Conservation (phyloP, 495 filamentous ascomycete species). For the Aspergillus cavernicola region DNA sequence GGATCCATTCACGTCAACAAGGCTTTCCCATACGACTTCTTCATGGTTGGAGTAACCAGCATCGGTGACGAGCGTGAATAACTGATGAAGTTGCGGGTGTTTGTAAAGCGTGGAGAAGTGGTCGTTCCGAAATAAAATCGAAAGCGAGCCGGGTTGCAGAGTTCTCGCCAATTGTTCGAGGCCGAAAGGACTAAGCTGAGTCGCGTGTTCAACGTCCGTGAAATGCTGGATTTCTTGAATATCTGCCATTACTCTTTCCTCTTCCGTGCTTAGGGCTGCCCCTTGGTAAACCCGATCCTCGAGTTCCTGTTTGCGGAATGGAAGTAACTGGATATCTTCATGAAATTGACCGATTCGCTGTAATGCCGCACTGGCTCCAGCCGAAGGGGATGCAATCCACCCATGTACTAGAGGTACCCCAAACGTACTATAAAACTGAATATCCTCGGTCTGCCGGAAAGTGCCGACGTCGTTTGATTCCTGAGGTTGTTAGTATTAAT, state of each 20-base stretch:
- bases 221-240: slow-evolving; percentile 79
- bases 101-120: slow-evolving; percentile 93
- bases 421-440: slow-evolving; percentile 84
- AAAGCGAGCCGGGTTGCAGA: slow-evolving; percentile 68
- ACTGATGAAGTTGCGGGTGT: slow-evolving; percentile 62
- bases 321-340: slow-evolving; percentile 84
- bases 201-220: slow-evolving; percentile 64
- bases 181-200: slow-evolving; percentile 81
- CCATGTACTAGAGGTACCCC: slow-evolving; percentile 87
- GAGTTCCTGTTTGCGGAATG: slow-evolving; percentile 83
- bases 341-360: slow-evolving; percentile 70
- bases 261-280: slow-evolving; percentile 46
- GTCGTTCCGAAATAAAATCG: slow-evolving; percentile 93
- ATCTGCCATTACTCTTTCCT: slow-evolving; percentile 76
- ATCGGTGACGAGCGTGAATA: slow-evolving; percentile 86
- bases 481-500: slow-evolving; percentile 21
- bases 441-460: slow-evolving; percentile 80
- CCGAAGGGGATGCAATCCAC: slow-evolving; percentile 71
- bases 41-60: slow-evolving; percentile 82
- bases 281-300: slow-evolving; percentile 67
- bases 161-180: slow-evolving; percentile 63
- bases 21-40: slow-evolving; percentile 93
- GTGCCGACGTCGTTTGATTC: slow-evolving; percentile 54
- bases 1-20: slow-evolving; percentile 84
- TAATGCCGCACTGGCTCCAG: slow-evolving; percentile 63